These are phyloP conservation scores for Arthromyces matolae DNA, from an alignment of 768 basidiomycete genomes.

Conservation along the genomic window DNA sequence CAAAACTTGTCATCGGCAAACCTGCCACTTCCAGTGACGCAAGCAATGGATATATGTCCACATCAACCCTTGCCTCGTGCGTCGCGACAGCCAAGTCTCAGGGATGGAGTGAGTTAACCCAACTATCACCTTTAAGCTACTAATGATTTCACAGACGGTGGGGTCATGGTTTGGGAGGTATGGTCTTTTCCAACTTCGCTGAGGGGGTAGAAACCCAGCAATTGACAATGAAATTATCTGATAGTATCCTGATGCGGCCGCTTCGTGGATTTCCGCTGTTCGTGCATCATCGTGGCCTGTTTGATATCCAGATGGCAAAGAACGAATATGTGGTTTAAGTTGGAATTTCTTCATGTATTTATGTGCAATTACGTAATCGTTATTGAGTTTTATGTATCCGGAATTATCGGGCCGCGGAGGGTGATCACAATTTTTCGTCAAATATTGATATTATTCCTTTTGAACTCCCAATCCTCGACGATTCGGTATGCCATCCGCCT, in stretches of 20 bases:
- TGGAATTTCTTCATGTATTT: no score
- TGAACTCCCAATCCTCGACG: background rate
- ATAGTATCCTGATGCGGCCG: constrained; percentile 28
- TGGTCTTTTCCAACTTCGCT: constrained; percentile 4
- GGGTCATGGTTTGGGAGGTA: constrained; percentile 39
- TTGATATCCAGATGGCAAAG: constrained; percentile 6
- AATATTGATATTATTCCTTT: background rate
- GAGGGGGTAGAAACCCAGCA: no score
- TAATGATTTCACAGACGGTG: constrained; percentile 23
- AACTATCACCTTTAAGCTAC: constrained; percentile 1
- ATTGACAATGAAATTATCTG: background rate
- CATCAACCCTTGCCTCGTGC: constrained; percentile 55
- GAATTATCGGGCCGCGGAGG: no score
- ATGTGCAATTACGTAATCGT: no score
- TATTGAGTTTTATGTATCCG: no score
- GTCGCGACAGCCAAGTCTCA: constrained; percentile 52
- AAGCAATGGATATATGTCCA: constrained; percentile 58
- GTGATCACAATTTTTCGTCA: constrained; percentile 2
- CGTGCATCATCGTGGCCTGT: constrained; percentile 31
- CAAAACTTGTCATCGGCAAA: constrained; percentile 77
- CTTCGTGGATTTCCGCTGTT: constrained; percentile 33
- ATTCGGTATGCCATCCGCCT: constrained; percentile 7
- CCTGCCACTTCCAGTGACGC: constrained; percentile 53
- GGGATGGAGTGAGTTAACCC: constrained; percentile 59
- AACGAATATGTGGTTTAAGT: no score